Evolutionary conservation across 805 yeast genomes (phyloP), one percentile per base, ranked within the genome.

Genomic region (Metschnikowia sp.): DNA sequence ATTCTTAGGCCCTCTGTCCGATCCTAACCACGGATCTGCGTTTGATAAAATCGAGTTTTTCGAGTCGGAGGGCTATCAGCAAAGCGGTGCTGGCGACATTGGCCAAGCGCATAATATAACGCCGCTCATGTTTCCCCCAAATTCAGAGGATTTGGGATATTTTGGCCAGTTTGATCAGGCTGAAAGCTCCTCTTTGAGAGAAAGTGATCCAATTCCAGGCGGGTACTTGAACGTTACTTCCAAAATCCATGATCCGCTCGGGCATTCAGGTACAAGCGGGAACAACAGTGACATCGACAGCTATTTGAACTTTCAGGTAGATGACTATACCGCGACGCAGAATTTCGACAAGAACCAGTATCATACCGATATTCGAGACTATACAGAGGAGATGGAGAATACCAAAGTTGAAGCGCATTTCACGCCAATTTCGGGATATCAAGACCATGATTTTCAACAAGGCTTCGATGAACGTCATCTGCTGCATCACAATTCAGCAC

Each of bases 1-100:
- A 39, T 48, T 34, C 32, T 46, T 43, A 55, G 59, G 47, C 50
- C 60, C 55, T 12, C 50, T 48, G 40, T 57, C 63, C 29, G 55
- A 50, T 30, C 36, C 51, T 9, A 45, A 39, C 26, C 37, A 39
- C 26, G 44, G 38, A 18, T 26, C 39, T 15, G 26, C 33, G 4
- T 39, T 38, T 13, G 39, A 42, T 28, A 36, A 44, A 33, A 36
- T 39, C 35, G 51, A 40, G 11, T 36, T 45, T 28, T 48, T 36
- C 19, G 51, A 46, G 12, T 32, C 54, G 8, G 53, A 44, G 28
- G 31, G 18, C 18, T 40, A 36, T 39, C 52, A 45, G n/a, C 48
- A 47, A 11, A 45, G 46, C 9, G 34, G 44, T 12, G 51, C 37
- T 8, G 46, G 44, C 31, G 49, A 31, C 3, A 36, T 39, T n/a